A percentile compares a stretch with the other conserved stretches of the same genome.
These are phyloP conservation scores for Cryptococcus sp. DNA, from an alignment of 1,284 basidiomycete species.

Conservation along the genomic window DNA sequence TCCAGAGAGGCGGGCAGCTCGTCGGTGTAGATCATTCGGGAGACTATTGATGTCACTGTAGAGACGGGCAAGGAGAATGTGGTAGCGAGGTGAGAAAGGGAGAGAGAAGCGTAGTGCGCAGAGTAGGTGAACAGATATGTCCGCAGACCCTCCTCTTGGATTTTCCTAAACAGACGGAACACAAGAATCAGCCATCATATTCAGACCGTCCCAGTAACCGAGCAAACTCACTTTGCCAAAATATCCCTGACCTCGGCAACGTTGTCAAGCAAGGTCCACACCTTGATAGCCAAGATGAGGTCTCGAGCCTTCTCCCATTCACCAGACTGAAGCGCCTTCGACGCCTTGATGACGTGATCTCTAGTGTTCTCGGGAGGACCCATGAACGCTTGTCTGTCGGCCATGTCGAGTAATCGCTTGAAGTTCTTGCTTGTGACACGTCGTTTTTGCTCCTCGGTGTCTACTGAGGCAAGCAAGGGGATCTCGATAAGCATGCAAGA, in stretches of 20 bases:
- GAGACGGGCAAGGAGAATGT: constrained; percentile 83
- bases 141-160: constrained; percentile 94
- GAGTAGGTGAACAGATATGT: constrained; percentile 99
- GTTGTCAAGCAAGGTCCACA: constrained; percentile 95
- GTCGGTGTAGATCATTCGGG: constrained; percentile 99
- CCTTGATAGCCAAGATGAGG: constrained; percentile 92
- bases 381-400: constrained; percentile 95
- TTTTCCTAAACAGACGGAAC: constrained; percentile 63
- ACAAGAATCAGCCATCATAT: constrained; percentile 5
- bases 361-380: constrained; percentile 98
- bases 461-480: constrained; percentile 89
- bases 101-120: constrained; percentile 88
- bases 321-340: constrained; percentile 92
- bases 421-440: constrained; percentile 94
- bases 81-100: constrained; percentile 78
- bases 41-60: constrained; percentile 86
- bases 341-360: constrained; percentile 99
- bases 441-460: constrained; percentile 88
- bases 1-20: constrained; percentile 93
- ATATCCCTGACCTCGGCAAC: constrained; percentile 86
- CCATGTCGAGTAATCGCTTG: constrained; percentile 92
- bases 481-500: constrained; percentile 99
- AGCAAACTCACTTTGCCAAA: constrained; percentile 74
- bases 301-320: constrained; percentile 97
- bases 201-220: neutral